Base-by-base conservation (phyloP, 1,139 yeast species). In the Scheffersomyces insectosa region DNA sequence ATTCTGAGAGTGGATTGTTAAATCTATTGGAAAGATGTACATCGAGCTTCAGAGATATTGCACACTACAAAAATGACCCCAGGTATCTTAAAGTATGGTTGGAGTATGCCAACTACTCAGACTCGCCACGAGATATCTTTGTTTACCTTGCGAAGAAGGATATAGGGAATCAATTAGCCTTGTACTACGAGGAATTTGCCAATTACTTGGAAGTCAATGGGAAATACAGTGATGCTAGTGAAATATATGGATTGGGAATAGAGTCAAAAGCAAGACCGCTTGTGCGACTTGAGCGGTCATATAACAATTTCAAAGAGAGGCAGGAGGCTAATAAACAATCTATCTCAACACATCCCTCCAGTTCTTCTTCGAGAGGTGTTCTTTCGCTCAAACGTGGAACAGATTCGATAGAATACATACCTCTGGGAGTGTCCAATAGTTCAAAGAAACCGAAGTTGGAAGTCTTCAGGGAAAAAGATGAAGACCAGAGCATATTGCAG, bases 131-230 rank as follows among this genome's bases (percentile, higher is more conserved):
- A 29, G 95, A 88, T 44, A 74, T 88, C 4, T 91, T 85, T 60
- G 72, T 81, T 2, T 90, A 85, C 58, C 69, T 93, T 59, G 82
- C 85, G 38, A 79, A 87, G 46, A 85, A 85, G 52, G 82, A 77
- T 41, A 88, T 93, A 30, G 98, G 97, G 0, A 61, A 60, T 32
- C 72, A 74, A 36, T 68, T 88, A 43, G 83, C 97, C 0, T 57
- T 82, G 16, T 91, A 78, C 59, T 93, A 90, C 56, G 96, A 89
- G 57, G 88, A 83, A 49, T 90, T 88, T 65, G 91, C 96, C 3
- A 72, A 72, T 27, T 80, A 72, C 46, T 66, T 86, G 48, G 96
- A 87, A 54, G 49, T 72, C 10, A 67, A 67, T 28, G 78, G 77
- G 16, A 73, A 79, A 45, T 62, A 65, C 42, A 58, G 61, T 5